Conservation (phyloP, 805 yeast genomes). For the Yarrowia keelungensis region DNA sequence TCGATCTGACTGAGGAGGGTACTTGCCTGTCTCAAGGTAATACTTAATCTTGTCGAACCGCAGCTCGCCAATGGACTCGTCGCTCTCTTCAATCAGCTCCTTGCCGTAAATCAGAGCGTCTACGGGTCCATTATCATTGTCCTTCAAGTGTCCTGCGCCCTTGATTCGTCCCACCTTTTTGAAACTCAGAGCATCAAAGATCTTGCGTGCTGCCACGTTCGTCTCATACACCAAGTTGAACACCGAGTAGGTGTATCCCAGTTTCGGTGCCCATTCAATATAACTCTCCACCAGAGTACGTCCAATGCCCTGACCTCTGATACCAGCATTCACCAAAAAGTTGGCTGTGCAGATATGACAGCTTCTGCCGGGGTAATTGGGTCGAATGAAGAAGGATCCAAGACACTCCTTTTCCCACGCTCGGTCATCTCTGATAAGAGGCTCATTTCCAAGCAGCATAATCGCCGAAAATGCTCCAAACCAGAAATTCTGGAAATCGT, state of each 20-base stretch:
- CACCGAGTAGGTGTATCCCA: constrained; percentile 84
- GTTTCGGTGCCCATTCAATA: constrained; percentile 86
- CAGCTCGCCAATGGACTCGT: constrained; percentile 53
- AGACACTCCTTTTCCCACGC: constrained; percentile 94
- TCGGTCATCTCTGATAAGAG: constrained; percentile 56
- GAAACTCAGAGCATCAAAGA: constrained; percentile 79
- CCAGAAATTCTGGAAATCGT: constrained; percentile 86
- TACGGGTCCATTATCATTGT: constrained; percentile 75
- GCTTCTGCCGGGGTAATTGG: constrained; percentile 91
- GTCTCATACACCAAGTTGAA: constrained; percentile 90
- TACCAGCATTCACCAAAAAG: constrained; percentile 89
- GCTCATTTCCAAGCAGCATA: constrained; percentile 78
- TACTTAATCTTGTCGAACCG: constrained; percentile 78
- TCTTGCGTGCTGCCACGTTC: constrained; percentile 79
- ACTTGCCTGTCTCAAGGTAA: constrained; percentile 82
- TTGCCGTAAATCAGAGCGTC: constrained; percentile 87
- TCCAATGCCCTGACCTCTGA: constrained; percentile 91
- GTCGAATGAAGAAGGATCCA: constrained; percentile 84
- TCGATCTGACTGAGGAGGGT: constrained; percentile 82
- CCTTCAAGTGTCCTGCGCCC: constrained; percentile 88
- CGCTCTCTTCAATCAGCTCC: constrained; percentile 66
- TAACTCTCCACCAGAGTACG: constrained; percentile 81
- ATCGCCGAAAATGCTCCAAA: constrained; percentile 84
- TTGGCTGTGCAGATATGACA: constrained; percentile 92
- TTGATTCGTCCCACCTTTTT: constrained; percentile 78